phyloP scores from a whole-genome alignment of 768 basidiomycete genomes.

The Rhizopogon salebrosus region DNA sequence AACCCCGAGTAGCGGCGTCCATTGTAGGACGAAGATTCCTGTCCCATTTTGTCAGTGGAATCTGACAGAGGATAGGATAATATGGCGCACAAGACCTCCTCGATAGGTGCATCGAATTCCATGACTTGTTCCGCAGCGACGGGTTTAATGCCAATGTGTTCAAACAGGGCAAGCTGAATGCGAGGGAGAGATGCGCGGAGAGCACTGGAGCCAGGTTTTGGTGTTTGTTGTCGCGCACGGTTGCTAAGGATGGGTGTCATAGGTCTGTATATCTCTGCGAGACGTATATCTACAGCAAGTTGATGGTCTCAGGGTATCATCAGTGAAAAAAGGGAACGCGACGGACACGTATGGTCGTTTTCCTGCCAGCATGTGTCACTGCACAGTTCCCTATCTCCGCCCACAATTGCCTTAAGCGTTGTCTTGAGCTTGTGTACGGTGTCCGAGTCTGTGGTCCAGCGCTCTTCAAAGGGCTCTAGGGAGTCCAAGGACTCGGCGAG shows the following conservation, averaged over 20 bases:
- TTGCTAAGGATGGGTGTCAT: conserved; percentile 41
- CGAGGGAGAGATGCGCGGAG: conserved; percentile 22
- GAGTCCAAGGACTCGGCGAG: conserved; percentile 33
- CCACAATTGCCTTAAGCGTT: neutral
- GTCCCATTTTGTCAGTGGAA: conserved; percentile 4
- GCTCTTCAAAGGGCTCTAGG: conserved; percentile 40
- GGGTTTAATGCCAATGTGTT: conserved; percentile 16
- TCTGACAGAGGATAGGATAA: neutral
- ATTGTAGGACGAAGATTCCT: conserved; percentile 30
- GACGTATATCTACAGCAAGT: conserved; percentile 18
- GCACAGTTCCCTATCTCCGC: conserved; percentile 19
- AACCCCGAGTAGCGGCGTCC: conserved; percentile 19
- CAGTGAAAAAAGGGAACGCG: conserved; percentile 1
- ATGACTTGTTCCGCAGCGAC: conserved; percentile 27
- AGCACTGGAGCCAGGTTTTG: conserved; percentile 28
- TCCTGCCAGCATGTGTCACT: conserved; percentile 36
- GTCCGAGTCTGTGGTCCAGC: conserved; percentile 28
- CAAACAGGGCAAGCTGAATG: conserved; percentile 16
- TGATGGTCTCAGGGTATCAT: neutral
- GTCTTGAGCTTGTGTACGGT: conserved; percentile 14
- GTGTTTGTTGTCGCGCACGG: conserved; percentile 43
- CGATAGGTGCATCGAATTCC: conserved; percentile 26
- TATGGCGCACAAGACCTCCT: conserved; percentile 37
- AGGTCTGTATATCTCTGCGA: conserved; percentile 26
- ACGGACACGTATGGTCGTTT: conserved; percentile 30